phyloP scores from a whole-genome alignment of 331 rosid genomes.

The Rhamnella rubrinervis region DNA sequence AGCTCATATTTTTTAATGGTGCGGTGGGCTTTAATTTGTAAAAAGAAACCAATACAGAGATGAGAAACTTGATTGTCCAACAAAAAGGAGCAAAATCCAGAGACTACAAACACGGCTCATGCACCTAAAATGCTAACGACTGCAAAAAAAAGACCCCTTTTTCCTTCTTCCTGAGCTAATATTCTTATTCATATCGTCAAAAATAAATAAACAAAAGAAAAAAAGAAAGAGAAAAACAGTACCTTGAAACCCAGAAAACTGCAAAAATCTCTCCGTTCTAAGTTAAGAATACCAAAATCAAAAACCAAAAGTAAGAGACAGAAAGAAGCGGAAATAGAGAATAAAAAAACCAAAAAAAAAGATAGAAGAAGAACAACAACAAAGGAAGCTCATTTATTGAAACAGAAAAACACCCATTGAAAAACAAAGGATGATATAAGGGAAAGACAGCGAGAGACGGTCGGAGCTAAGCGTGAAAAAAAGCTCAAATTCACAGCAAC shows the following conservation, averaged over 20 bases:
- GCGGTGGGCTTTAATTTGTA: conserved; percentile 1
- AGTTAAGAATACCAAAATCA: no score
- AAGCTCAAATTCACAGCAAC: conserved; percentile 6
- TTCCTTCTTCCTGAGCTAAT: not conserved
- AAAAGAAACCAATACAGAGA: conserved; percentile 4
- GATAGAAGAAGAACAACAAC: no score
- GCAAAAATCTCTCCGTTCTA: not conserved
- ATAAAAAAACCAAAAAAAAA: not conserved
- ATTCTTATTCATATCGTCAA: not conserved
- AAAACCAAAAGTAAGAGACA: no score
- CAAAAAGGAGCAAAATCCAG: conserved; percentile 22
- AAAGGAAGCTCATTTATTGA: not conserved
- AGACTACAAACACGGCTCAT: not conserved
- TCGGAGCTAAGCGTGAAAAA: conserved; percentile 17
- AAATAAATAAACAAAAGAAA: not conserved
- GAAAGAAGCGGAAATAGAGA: not conserved
- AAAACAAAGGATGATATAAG: not conserved
- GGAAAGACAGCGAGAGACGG: conserved; percentile 8
- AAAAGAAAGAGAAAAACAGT: not conserved
- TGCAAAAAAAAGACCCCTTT: not conserved
- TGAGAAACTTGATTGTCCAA: conserved; percentile 8
- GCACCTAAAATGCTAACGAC: not conserved
- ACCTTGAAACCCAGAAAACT: not conserved
- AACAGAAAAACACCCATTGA: conserved; percentile 12
- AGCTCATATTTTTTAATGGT: not conserved